A percentile compares a stretch with the other conserved stretches of the same genome.
These are phyloP conservation scores for Entomortierella parvispora DNA, from an alignment of 192 early-diverging fungal species.

Conservation along the genomic window DNA sequence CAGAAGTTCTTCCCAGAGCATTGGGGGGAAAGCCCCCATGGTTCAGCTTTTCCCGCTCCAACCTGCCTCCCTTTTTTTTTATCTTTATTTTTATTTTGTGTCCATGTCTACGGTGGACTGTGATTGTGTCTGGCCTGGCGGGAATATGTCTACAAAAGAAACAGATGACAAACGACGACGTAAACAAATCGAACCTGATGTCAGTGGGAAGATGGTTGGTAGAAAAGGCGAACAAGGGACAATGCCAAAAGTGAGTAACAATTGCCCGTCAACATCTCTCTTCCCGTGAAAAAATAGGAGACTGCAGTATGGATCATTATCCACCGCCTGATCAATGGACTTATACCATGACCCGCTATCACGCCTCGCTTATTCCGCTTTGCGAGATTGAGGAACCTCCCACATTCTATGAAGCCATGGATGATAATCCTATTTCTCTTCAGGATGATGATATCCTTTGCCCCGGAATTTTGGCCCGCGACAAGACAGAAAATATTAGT, in stretches of 20 bases:
- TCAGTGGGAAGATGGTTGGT: too few relatives aligned
- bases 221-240: neutral
- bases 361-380: constrained; percentile 47
- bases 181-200: too few relatives aligned
- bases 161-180: too few relatives aligned
- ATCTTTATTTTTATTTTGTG: neutral
- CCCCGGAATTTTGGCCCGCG: neutral
- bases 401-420: constrained; percentile 43
- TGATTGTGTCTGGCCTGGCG: too few relatives aligned
- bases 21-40: too few relatives aligned
- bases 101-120: too few relatives aligned
- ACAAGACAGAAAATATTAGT: constrained; percentile 15
- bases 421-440: constrained; percentile 7
- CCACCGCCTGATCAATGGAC: constrained; percentile 51
- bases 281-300: constrained; percentile 57
- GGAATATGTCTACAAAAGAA: too few relatives aligned
- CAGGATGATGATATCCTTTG: neutral
- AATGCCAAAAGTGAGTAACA: neutral
- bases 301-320: constrained; percentile 34
- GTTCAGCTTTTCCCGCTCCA: neutral
- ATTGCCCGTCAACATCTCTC: neutral
- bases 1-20: too few relatives aligned
- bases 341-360: constrained; percentile 52
- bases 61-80: neutral
- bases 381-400: constrained; percentile 44